Evolutionary conservation across 345 rosid genomes (phyloP), one percentile per base, ranked within the genome.

Genomic region (Syzygium oleosum): DNA sequence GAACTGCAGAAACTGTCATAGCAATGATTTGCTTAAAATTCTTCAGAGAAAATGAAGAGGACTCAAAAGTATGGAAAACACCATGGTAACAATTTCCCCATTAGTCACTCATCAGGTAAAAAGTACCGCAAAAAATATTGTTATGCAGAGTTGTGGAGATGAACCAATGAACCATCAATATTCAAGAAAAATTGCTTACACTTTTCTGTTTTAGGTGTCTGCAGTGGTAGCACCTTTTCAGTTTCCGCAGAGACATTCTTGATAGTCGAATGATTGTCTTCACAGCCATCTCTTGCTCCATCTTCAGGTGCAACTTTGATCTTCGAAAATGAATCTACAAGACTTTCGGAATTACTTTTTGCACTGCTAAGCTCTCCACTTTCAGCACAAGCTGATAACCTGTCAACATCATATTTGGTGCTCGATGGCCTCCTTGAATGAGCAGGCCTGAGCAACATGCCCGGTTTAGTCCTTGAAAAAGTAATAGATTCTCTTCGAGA

Each of bases 391-490:
- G 78, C 87, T 51, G 93, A 90, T 56, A 91, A 91, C 91, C 90
- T 92, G 53, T 92, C 93, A 23, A 93, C 88, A 55, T 96, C 98
- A 85, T 79, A 88, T 92, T 92, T 96, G 91, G 89, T 31, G 52
- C 49, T 51, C 9, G 88, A 87, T 9, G 51, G 85, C 86, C 83
- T 85, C 87, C 88, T 94, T 38, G 89, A 85, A 91, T 95, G 95
- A 91, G 97, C 96, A 46, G 99, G 99, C 91, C 94, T 95, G 65
- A 97, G 95, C 88, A 96, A 90, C 99, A 98, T 95, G 49, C 99
- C 99, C 4, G 98, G 98, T 87, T 91, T 96, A 38, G 99, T 98
- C 94, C 88, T 95, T 86, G 97, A 93, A 92, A 96, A 96, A 83
- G 98, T 91, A 89, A 98, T 92, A 85, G 95, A 92, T 89, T 95